Evolutionary conservation across 805 yeast species (phyloP).

Genomic region (Pichia membranifaciens): DNA sequence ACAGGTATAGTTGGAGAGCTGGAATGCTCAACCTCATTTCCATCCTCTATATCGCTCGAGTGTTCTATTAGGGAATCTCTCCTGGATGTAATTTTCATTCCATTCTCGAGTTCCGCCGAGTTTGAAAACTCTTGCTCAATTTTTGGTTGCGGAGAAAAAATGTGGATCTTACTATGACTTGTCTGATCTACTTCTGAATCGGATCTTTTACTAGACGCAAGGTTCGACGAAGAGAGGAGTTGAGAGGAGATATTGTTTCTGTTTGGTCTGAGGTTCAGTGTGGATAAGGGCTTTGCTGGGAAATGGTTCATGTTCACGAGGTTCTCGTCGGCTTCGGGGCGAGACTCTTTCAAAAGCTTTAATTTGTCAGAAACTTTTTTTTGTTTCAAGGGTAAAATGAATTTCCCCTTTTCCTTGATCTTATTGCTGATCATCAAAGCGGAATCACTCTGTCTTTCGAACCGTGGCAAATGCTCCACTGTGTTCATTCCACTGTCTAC

Average conservation of each 20-base stretch:
- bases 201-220: too few species aligned
- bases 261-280: background rate
- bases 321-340: background rate
- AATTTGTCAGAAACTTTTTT: background rate
- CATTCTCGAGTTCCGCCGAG: too few species aligned
- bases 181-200: too few species aligned
- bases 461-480: background rate
- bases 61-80: background rate
- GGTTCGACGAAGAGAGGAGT: background rate
- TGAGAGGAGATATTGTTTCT: background rate
- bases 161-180: too few species aligned
- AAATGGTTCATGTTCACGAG: background rate
- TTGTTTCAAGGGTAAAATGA: background rate
- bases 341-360: background rate
- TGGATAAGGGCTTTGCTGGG: background rate
- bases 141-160: too few species aligned
- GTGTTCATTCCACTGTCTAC: background rate
- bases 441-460: background rate
- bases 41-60: background rate
- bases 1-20: conserved; percentile 16
- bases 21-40: background rate
- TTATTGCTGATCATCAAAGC: background rate
- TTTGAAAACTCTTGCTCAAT: too few species aligned
- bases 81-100: too few species aligned
- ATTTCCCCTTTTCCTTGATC: background rate